Evolutionary conservation across 2,329 filamentous ascomycete genomes (phyloP).

Genomic region (Trichoderma citrinoviride): DNA sequence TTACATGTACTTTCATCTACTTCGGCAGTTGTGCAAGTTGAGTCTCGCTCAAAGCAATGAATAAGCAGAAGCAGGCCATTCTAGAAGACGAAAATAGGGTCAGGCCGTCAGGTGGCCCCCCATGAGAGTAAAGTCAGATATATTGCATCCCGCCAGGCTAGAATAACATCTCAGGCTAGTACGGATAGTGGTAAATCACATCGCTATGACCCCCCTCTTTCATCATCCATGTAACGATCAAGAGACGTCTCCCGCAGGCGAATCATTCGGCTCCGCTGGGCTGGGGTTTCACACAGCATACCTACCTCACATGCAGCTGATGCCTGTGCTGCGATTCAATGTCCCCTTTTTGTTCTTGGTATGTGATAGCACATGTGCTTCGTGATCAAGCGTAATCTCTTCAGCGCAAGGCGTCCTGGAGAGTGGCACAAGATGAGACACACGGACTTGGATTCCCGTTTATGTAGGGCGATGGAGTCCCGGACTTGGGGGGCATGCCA

Average conservation of each 20-base stretch:
- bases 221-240: not conserved
- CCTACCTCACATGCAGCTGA: not conserved
- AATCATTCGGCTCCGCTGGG: not conserved
- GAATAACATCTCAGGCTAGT: not conserved
- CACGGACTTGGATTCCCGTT: not conserved
- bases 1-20: no score
- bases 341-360: not conserved
- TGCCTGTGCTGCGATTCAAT: not conserved
- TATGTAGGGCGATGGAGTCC: no score
- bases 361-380: not conserved
- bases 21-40: no score
- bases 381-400: not conserved
- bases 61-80: not conserved
- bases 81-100: not conserved
- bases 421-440: not conserved
- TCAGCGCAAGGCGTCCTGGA: not conserved
- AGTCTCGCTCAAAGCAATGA: not conserved
- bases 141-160: not conserved
- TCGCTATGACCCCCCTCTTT: not conserved
- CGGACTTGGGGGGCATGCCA: no score
- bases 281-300: not conserved
- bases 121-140: not conserved
- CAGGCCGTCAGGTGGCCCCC: conserved; percentile 7
- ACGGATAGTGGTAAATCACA: no score
- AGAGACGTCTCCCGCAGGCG: not conserved